These are phyloP conservation scores for Hemerocallis citrina DNA, from an alignment of 106 monocot species.

Conservation along the genomic window DNA sequence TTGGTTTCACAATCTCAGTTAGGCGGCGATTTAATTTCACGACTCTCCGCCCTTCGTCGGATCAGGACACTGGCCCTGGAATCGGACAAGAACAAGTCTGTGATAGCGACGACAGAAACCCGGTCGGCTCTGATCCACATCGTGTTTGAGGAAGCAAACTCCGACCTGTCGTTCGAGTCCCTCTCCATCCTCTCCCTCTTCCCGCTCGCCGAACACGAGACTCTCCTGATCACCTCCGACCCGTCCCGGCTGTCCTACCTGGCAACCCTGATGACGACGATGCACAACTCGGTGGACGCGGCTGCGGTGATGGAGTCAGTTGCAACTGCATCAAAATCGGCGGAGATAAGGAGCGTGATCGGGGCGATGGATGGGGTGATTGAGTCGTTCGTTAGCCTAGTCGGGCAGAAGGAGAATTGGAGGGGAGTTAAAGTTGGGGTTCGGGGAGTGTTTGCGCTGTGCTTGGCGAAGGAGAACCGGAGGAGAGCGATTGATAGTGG, in stretches of 20 bases:
- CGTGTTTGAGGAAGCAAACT: constrained; percentile 32
- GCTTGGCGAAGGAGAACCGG: constrained; percentile 73
- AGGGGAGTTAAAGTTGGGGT: constrained; percentile 48
- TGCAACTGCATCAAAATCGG: constrained; percentile 23
- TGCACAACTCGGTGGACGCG: constrained; percentile 26
- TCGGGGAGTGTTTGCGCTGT: constrained; percentile 61
- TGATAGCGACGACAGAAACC: constrained; percentile 44
- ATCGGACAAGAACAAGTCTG: constrained; percentile 61
- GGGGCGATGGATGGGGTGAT: constrained; percentile 17
- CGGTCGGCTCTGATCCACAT: constrained; percentile 37
- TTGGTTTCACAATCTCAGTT: constrained; percentile 42
- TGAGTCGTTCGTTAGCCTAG: constrained; percentile 47
- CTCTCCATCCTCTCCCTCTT: constrained; percentile 41
- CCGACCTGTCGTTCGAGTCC: constrained; percentile 39
- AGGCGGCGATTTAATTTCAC: background rate
- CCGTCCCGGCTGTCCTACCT: constrained; percentile 37
- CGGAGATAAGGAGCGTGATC: constrained; percentile 21
- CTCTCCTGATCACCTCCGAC: constrained; percentile 22
- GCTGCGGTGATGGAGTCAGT: constrained; percentile 62
- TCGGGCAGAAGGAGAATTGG: constrained; percentile 18
- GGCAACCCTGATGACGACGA: constrained; percentile 10
- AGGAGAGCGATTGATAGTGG: constrained; percentile 38
- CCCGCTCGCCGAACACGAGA: constrained; percentile 40
- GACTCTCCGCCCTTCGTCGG: constrained; percentile 39
- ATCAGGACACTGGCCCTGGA: constrained; percentile 58